A percentile compares a stretch with the other conserved stretches of the same genome.
These are phyloP conservation scores for Periconia sp. DNA, from an alignment of 2,329 filamentous ascomycete species.

Conservation along the genomic window DNA sequence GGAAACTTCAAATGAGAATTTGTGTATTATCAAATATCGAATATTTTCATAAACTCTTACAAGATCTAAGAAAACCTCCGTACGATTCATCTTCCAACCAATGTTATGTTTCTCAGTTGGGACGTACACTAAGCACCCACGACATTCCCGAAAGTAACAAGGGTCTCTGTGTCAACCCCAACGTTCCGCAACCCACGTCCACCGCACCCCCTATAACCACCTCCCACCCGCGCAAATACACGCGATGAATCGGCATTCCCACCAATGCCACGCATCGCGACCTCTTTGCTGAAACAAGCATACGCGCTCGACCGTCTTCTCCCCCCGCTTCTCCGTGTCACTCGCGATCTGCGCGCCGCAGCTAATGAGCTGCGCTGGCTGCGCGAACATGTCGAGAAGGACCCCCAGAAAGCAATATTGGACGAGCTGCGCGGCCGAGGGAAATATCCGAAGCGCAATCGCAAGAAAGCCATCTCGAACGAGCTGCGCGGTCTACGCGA, in stretches of 20 bases:
- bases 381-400: conserved; percentile 54
- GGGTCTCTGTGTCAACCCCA: not conserved
- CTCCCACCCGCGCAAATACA: not conserved
- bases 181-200: not conserved
- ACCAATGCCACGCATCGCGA: conserved; percentile 61
- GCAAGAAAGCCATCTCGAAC: conserved; percentile 5
- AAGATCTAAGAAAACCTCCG: too few species aligned
- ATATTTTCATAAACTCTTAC: too few species aligned
- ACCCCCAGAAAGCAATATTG: conserved; percentile 7
- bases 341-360: conserved; percentile 64
- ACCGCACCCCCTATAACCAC: not conserved
- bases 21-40: too few species aligned
- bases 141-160: not conserved
- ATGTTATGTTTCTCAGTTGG: too few species aligned
- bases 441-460: conserved; percentile 16
- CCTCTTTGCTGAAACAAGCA: conserved; percentile 59
- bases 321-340: conserved; percentile 63
- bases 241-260: conserved; percentile 2
- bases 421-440: conserved; percentile 11
- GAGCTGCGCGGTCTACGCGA: conserved; percentile 6
- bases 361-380: conserved; percentile 75
- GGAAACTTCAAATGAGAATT: too few species aligned
- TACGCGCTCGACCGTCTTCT: conserved; percentile 58
- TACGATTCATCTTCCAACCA: too few species aligned
- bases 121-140: too few species aligned